Evolutionary conservation across 2,329 filamentous ascomycete species (phyloP).

Genomic region (Diaporthe destruens): DNA sequence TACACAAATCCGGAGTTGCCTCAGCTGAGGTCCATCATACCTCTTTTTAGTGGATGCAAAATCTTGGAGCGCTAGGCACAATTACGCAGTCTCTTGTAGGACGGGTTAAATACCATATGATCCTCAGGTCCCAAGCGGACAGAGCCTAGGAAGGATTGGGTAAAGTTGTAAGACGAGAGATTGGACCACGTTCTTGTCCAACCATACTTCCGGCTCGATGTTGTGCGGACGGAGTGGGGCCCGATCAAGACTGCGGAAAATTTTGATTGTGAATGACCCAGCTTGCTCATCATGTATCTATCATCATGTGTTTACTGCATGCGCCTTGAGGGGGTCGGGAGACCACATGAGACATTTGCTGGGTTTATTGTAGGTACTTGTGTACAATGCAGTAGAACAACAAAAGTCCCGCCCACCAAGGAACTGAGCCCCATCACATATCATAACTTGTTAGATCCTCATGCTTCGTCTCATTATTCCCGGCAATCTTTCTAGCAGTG

Average conservation of each 20-base stretch:
- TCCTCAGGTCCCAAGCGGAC: background rate
- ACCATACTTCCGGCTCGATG: background rate
- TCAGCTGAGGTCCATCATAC: background rate
- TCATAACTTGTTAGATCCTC: background rate
- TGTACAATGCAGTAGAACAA: no score
- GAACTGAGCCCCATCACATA: background rate
- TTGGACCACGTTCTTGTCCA: background rate
- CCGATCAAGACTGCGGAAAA: background rate
- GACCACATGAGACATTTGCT: no score
- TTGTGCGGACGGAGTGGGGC: background rate
- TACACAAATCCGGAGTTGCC: background rate
- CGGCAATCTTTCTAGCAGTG: background rate
- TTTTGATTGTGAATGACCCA: background rate
- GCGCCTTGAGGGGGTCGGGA: background rate
- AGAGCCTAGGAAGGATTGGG: background rate
- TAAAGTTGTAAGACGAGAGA: background rate
- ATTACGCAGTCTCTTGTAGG: background rate
- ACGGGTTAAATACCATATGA: background rate
- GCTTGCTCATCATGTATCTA: background rate
- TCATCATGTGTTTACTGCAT: background rate
- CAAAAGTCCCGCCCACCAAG: background rate
- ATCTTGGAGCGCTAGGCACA: slow-evolving; percentile 4
- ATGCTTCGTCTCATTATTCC: background rate
- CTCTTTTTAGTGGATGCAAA: background rate
- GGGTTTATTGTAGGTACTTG: no score